Percentiles rank a stretch among this genome's conserved stretches.
Evolutionary conservation across 257 asterid species (phyloP).

Genomic region (Salvia miltiorrhiza): DNA sequence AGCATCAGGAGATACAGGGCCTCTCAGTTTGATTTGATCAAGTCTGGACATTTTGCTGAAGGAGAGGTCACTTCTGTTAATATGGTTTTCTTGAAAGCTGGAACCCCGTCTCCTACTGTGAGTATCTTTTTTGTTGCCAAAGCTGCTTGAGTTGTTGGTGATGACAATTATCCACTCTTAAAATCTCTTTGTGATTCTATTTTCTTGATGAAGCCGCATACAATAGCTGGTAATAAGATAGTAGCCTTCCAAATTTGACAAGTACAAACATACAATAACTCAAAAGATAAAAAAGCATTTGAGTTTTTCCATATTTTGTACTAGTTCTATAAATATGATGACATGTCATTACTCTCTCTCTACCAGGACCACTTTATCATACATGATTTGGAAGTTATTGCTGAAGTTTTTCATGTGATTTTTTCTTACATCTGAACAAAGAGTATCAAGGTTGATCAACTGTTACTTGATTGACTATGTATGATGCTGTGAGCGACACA

Average conservation of each 20-base stretch:
- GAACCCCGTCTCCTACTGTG: slow-evolving; percentile 91
- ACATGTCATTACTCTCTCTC: not conserved
- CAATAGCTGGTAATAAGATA: not conserved
- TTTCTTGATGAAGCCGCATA: not conserved
- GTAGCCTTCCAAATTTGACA: not conserved
- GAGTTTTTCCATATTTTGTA: not conserved
- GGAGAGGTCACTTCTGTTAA: slow-evolving; percentile 91
- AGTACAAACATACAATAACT: not conserved
- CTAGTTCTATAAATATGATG: not conserved
- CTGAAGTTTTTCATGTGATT: not conserved
- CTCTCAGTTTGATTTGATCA: slow-evolving; percentile 82
- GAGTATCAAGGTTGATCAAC: not conserved
- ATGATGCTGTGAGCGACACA: not conserved
- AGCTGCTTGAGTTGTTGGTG: not conserved
- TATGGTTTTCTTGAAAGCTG: slow-evolving; percentile 87
- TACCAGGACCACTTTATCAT: not conserved
- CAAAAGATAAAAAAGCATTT: not conserved
- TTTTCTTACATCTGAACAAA: too few relatives aligned
- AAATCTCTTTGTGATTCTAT: not conserved
- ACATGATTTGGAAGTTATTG: not conserved
- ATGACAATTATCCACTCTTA: not conserved
- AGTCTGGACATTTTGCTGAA: slow-evolving; percentile 72
- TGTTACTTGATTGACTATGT: not conserved
- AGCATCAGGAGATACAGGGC: slow-evolving; percentile 74
- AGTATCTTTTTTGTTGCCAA: slow-evolving; percentile 11